These are phyloP conservation scores for Xerocomus minutiporus DNA, from an alignment of 1,284 basidiomycete species.

Conservation along the genomic window DNA sequence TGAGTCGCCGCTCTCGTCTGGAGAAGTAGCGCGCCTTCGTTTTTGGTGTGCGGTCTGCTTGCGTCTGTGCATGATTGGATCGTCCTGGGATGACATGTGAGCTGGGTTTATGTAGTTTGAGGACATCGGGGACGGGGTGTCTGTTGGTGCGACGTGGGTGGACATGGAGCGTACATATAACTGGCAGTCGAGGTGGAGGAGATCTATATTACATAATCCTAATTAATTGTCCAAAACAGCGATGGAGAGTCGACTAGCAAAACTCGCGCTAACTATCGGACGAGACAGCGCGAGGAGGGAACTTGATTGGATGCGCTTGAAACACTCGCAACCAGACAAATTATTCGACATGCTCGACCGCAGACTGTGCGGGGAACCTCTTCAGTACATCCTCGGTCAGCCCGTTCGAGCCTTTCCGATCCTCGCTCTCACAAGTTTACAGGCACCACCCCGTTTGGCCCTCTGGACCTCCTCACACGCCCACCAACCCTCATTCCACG, in stretches of 20 bases:
- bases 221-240: background rate
- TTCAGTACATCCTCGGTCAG: conserved; percentile 89
- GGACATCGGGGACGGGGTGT: conserved; percentile 1
- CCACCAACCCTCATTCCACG: conserved; percentile 86
- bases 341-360: conserved; percentile 50
- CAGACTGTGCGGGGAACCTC: conserved; percentile 65
- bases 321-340: conserved; percentile 28
- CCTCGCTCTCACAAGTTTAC: conserved; percentile 10
- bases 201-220: conserved; percentile 9
- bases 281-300: conserved; percentile 47
- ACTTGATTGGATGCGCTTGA: conserved; percentile 54
- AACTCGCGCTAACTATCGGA: conserved; percentile 41
- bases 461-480: conserved; percentile 64
- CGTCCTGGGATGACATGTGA: conserved; percentile 20
- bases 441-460: conserved; percentile 89
- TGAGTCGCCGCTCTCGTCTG: conserved; percentile 49
- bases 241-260: conserved; percentile 20
- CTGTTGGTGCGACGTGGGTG: conserved; percentile 6
- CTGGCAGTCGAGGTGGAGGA: conserved; percentile 5
- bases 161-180: conserved; percentile 16
- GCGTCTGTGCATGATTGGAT: conserved; percentile 12
- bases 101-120: conserved; percentile 27
- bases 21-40: conserved; percentile 41
- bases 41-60: conserved; percentile 27
- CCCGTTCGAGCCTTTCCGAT: background rate